These are phyloP conservation scores for Phytopythium ostracodes DNA, from an alignment of 352 stramenopile species.

Conservation along the genomic window DNA sequence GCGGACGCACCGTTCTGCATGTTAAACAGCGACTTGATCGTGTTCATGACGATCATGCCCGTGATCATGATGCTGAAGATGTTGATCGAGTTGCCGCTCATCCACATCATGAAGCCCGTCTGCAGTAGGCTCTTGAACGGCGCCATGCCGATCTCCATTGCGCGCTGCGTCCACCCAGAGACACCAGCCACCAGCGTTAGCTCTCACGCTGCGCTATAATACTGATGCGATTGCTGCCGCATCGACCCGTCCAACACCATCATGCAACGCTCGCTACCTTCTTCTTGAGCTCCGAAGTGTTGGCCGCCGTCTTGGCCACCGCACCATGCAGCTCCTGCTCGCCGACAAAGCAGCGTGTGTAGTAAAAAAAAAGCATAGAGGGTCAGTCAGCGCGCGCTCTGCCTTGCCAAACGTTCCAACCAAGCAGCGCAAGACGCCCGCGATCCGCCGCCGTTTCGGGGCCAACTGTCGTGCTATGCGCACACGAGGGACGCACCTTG, in stretches of 20 bases:
- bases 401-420: no score
- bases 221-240: no score
- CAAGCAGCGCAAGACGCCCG: no score
- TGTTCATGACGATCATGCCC: constrained; percentile 91
- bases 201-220: background rate
- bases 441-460: background rate
- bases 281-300: constrained; percentile 84
- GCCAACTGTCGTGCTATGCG: background rate
- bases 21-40: constrained; percentile 87
- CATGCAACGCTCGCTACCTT: constrained; percentile 42
- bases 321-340: constrained; percentile 45
- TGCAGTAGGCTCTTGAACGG: constrained; percentile 92
- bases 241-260: background rate
- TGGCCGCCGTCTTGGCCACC: constrained; percentile 56
- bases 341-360: background rate
- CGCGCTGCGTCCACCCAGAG: constrained; percentile 39
- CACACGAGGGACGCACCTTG: constrained; percentile 32
- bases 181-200: background rate
- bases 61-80: constrained; percentile 96
- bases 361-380: no score
- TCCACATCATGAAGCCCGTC: constrained; percentile 96
- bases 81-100: constrained; percentile 92
- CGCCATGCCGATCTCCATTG: constrained; percentile 88
- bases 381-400: background rate
- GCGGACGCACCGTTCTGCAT: constrained; percentile 48